These are phyloP conservation scores for Hymenoscyphus infarciens DNA, from an alignment of 2,329 filamentous ascomycete genomes.

Conservation along the genomic window DNA sequence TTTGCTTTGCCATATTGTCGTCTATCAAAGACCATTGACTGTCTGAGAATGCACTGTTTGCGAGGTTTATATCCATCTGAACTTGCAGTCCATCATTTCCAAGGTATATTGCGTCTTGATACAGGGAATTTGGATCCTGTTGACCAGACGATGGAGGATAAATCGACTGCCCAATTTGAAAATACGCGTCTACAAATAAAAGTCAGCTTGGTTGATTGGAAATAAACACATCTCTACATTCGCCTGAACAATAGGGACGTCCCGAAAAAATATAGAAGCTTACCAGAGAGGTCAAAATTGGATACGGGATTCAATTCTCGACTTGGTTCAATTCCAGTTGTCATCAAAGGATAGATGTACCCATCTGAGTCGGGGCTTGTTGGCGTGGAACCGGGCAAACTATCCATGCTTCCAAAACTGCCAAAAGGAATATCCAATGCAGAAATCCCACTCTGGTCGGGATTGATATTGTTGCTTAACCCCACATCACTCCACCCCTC, in stretches of 20 bases:
- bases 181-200: constrained; percentile 19
- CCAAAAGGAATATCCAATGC: constrained; percentile 26
- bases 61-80: constrained; percentile 7
- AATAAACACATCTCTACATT: background rate
- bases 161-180: constrained; percentile 16
- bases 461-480: constrained; percentile 12
- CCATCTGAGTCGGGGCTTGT: constrained; percentile 24
- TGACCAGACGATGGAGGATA: constrained; percentile 12
- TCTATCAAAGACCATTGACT: constrained; percentile 17
- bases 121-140: constrained; percentile 15
- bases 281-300: constrained; percentile 27
- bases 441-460: constrained; percentile 21
- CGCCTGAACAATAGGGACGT: background rate
- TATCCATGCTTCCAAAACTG: constrained; percentile 27
- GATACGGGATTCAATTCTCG: constrained; percentile 14
- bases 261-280: background rate
- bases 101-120: constrained; percentile 16
- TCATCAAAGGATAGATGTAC: constrained; percentile 23
- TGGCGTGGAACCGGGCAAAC: constrained; percentile 13
- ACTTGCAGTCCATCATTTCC: constrained; percentile 16
- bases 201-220: constrained; percentile 12
- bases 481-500: constrained; percentile 22
- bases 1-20: constrained; percentile 11
- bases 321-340: constrained; percentile 17
- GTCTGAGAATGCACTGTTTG: constrained; percentile 13